These are phyloP conservation scores for Aspergillus flavus DNA, from an alignment of 2,329 filamentous ascomycete species.

Conservation along the genomic window DNA sequence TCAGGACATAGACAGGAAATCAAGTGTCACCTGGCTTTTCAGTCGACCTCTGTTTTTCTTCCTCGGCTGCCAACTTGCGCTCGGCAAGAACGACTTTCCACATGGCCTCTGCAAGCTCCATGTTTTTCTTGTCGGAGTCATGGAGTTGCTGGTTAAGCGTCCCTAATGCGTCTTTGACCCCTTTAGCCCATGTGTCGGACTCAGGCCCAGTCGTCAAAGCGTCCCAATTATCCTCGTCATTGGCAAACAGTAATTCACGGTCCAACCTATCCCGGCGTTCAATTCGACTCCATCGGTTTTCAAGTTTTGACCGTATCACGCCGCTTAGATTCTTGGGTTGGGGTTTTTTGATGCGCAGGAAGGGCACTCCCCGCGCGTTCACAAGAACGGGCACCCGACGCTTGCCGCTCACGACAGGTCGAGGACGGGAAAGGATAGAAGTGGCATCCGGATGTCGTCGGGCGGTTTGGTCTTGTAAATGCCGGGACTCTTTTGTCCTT, in stretches of 20 bases:
- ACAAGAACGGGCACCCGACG: conserved; percentile 45
- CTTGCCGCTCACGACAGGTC: conserved; percentile 35
- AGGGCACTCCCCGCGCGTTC: conserved; percentile 45
- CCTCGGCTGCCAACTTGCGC: conserved; percentile 36
- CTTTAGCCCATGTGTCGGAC: conserved; percentile 27
- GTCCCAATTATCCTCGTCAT: conserved; percentile 49
- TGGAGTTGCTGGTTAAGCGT: conserved; percentile 28
- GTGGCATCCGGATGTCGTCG: conserved; percentile 36
- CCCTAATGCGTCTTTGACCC: conserved; percentile 20
- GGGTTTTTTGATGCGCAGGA: conserved; percentile 49
- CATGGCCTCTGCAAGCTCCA: conserved; percentile 36
- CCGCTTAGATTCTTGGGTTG: conserved; percentile 44
- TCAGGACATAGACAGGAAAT: background rate
- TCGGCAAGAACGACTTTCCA: conserved; percentile 46
- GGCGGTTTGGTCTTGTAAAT: conserved; percentile 31
- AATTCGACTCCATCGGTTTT: conserved; percentile 37
- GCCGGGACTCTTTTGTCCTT: conserved; percentile 28
- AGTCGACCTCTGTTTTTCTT: conserved; percentile 21
- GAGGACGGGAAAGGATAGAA: conserved; percentile 41
- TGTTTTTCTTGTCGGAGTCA: conserved; percentile 30
- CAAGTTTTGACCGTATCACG: conserved; percentile 39
- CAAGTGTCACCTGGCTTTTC: conserved; percentile 7
- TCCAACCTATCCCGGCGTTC: conserved; percentile 36
- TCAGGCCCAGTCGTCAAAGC: conserved; percentile 29
- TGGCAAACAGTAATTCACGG: conserved; percentile 34